Evolutionary conservation across 805 yeast species (phyloP).

Genomic region (Lachancea thermotolerans): DNA sequence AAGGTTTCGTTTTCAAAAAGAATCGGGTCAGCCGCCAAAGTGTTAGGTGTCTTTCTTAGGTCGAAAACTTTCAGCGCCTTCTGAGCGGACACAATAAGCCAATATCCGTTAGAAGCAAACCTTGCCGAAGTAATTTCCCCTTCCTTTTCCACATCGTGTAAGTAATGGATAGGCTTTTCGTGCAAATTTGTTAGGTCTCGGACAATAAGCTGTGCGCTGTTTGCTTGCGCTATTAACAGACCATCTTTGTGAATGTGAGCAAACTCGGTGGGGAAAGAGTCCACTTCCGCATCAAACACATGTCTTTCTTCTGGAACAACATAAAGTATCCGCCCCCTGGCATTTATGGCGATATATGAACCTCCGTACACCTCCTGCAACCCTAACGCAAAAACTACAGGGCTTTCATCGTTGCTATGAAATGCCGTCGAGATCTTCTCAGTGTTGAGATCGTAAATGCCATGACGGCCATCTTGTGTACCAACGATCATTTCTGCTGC

Average conservation of each 20-base stretch:
- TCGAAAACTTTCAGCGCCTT: slow-evolving; percentile 19
- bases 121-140: slow-evolving; percentile 12
- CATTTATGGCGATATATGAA: slow-evolving; percentile 1
- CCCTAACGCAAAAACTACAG: not conserved
- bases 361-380: not conserved
- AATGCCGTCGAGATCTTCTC: not conserved
- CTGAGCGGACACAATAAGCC: slow-evolving; percentile 23
- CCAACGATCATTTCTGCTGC: not conserved
- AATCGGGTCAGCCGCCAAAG: slow-evolving; percentile 16
- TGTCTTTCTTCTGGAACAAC: not conserved
- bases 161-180: slow-evolving; percentile 2
- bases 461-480: slow-evolving; percentile 1
- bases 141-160: slow-evolving; percentile 10
- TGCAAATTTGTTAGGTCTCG: slow-evolving; percentile 13
- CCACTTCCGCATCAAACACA: not conserved
- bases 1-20: not conserved
- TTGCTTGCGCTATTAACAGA: slow-evolving; percentile 25
- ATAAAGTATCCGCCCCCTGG: not conserved
- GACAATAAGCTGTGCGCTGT: not conserved
- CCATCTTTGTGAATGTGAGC: slow-evolving; percentile 35
- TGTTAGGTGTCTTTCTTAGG: slow-evolving; percentile 21
- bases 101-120: slow-evolving; percentile 29
- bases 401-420: not conserved
- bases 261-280: not conserved
- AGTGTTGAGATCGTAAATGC: not conserved